These are phyloP conservation scores for Arxiozyma slooffiae DNA, from an alignment of 1,139 yeast genomes.

Conservation along the genomic window DNA sequence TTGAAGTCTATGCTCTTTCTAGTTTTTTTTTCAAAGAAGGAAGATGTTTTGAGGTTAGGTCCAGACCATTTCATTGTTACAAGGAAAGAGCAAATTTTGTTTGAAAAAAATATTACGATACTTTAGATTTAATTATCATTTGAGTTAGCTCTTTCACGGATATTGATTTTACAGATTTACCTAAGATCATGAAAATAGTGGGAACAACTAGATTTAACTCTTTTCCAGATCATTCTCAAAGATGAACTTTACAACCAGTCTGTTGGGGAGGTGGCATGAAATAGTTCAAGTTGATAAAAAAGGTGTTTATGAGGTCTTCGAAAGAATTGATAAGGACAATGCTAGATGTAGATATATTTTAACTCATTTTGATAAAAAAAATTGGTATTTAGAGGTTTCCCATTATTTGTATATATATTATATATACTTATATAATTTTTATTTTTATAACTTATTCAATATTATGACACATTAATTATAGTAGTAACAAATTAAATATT, in stretches of 20 bases:
- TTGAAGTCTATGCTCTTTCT: slow-evolving; percentile 47
- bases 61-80: slow-evolving; percentile 47
- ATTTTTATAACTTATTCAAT: not conserved
- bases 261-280: slow-evolving; percentile 44
- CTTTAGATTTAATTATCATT: slow-evolving; percentile 40
- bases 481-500: too few relatives aligned
- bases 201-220: slow-evolving; percentile 48
- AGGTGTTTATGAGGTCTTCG: slow-evolving; percentile 42
- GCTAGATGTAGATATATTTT: slow-evolving; percentile 58
- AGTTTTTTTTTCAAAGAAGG: slow-evolving; percentile 41
- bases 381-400: slow-evolving; percentile 11
- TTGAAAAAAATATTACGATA: slow-evolving; percentile 27
- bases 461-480: too few relatives aligned
- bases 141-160: slow-evolving; percentile 42
- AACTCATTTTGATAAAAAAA: slow-evolving; percentile 34
- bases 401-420: not conserved
- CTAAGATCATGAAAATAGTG: slow-evolving; percentile 36
- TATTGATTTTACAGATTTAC: slow-evolving; percentile 32
- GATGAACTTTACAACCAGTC: slow-evolving; percentile 36
- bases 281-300: slow-evolving; percentile 44
- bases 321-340: slow-evolving; percentile 43
- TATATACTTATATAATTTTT: not conserved
- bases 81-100: slow-evolving; percentile 36
- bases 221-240: slow-evolving; percentile 39
- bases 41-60: slow-evolving; percentile 44